Percentiles rank a stretch among this genome's conserved stretches.
Conservation (phyloP, 495 filamentous ascomycete species). For the Aspergillus kassunensis region DNA sequence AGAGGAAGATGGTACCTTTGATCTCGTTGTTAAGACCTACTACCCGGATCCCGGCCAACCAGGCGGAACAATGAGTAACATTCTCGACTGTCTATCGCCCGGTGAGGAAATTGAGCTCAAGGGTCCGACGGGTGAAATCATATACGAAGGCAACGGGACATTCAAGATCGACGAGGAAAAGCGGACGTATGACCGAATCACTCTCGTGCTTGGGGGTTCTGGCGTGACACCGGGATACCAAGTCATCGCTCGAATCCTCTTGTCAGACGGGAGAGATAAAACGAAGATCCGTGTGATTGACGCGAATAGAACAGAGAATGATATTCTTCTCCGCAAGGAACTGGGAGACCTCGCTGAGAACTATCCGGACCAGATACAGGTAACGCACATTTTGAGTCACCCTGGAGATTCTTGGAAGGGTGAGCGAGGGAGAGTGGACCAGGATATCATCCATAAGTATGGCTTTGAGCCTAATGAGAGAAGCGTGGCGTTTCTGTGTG, state of each 20-base stretch:
- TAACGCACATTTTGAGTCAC: slow-evolving; percentile 32
- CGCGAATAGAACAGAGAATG: slow-evolving; percentile 15
- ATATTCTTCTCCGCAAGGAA: slow-evolving; percentile 34
- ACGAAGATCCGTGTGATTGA: not conserved
- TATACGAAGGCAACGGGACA: slow-evolving; percentile 26
- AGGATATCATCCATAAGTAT: slow-evolving; percentile 20
- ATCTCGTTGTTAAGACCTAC: slow-evolving; percentile 41
- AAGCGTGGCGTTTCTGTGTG: slow-evolving; percentile 21
- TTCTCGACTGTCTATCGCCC: slow-evolving; percentile 33
- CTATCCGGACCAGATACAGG: slow-evolving; percentile 23
- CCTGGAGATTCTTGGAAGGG: slow-evolving; percentile 28
- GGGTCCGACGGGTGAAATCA: slow-evolving; percentile 44
- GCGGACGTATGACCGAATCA: slow-evolving; percentile 9
- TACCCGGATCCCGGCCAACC: slow-evolving; percentile 24
- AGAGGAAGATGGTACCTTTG: slow-evolving; percentile 35
- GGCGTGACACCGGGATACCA: slow-evolving; percentile 32
- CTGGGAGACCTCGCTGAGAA: slow-evolving; percentile 31
- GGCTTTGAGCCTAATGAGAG: slow-evolving; percentile 25
- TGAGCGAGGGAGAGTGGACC: slow-evolving; percentile 25
- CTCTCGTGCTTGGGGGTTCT: slow-evolving; percentile 15
- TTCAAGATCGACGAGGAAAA: slow-evolving; percentile 20
- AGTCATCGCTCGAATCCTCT: slow-evolving; percentile 25
- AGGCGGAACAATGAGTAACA: slow-evolving; percentile 38
- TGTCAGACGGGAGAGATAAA: slow-evolving; percentile 8
- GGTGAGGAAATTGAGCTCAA: slow-evolving; percentile 38